Evolutionary conservation across 2,329 filamentous ascomycete genomes (phyloP).

Genomic region (Hymenoscyphus repandus): DNA sequence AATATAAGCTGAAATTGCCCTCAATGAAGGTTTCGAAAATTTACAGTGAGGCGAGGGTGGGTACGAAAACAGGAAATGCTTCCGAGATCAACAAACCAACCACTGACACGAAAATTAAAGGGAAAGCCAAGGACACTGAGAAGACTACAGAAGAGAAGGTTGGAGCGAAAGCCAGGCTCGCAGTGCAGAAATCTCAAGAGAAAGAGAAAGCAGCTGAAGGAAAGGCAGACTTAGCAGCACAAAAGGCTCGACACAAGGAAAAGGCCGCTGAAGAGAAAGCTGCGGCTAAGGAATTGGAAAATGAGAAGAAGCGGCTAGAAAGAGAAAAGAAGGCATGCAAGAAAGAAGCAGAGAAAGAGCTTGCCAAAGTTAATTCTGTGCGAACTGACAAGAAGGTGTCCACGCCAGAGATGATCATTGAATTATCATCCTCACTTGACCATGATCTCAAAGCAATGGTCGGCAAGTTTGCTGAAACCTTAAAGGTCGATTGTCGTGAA

Average conservation of each 20-base stretch:
- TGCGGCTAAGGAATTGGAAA: slow-evolving; percentile 33
- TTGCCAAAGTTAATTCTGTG: slow-evolving; percentile 69
- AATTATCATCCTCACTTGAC: slow-evolving; percentile 55
- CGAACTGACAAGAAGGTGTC: slow-evolving; percentile 69
- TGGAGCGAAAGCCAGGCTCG: slow-evolving; percentile 6
- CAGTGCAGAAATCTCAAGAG: neutral
- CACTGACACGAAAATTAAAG: neutral
- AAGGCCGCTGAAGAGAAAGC: slow-evolving; percentile 18
- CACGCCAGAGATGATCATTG: slow-evolving; percentile 71
- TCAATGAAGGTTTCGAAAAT: slow-evolving; percentile 9
- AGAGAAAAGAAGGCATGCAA: slow-evolving; percentile 59
- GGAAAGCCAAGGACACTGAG: neutral
- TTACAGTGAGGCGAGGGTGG: neutral
- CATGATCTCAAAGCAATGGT: slow-evolving; percentile 41
- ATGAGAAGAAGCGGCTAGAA: slow-evolving; percentile 50
- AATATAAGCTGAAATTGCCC: slow-evolving; percentile 3
- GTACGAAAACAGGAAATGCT: neutral
- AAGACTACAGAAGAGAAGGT: slow-evolving; percentile 4
- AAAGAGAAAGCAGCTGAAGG: slow-evolving; percentile 12
- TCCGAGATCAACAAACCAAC: slow-evolving; percentile 1
- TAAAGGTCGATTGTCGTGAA: slow-evolving; percentile 42
- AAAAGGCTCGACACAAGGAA: slow-evolving; percentile 9
- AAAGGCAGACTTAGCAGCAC: neutral
- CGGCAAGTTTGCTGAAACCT: slow-evolving; percentile 43
- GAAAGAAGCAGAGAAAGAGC: slow-evolving; percentile 58